Conservation (phyloP, 2,329 filamentous ascomycete species). For the Penicillium hesseltinei region DNA sequence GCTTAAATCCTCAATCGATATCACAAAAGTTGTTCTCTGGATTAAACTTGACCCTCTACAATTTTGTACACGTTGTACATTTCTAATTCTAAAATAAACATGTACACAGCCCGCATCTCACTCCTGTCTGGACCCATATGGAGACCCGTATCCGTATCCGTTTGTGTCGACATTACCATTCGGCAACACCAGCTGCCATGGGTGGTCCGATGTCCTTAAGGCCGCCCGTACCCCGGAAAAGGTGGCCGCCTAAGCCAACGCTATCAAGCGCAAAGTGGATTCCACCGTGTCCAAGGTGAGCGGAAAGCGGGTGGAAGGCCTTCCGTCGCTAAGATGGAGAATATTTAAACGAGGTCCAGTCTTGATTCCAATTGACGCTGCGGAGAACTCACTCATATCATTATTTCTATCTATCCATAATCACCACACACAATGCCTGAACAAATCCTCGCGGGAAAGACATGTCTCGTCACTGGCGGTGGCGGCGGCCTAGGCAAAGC, state of each 20-base stretch:
- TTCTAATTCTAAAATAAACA: neutral
- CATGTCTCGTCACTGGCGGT: constrained; percentile 37
- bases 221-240: constrained; percentile 2
- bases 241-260: neutral
- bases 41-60: neutral
- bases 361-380: neutral
- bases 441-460: constrained; percentile 25
- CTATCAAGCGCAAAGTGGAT: constrained; percentile 3
- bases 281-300: neutral
- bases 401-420: neutral
- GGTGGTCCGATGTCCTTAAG: constrained; percentile 5
- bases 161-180: neutral
- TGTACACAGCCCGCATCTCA: neutral
- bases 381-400: neutral
- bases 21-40: neutral
- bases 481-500: constrained; percentile 40
- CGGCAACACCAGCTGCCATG: constrained; percentile 4
- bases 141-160: neutral
- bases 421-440: constrained; percentile 15
- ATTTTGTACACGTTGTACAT: no score
- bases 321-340: constrained; percentile 8
- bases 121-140: neutral
- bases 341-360: constrained; percentile 2
- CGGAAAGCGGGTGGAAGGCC: constrained; percentile 10
- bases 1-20: neutral